phyloP scores from a whole-genome alignment of 202 grass and related monocot species.

The Zoysia matrella region DNA sequence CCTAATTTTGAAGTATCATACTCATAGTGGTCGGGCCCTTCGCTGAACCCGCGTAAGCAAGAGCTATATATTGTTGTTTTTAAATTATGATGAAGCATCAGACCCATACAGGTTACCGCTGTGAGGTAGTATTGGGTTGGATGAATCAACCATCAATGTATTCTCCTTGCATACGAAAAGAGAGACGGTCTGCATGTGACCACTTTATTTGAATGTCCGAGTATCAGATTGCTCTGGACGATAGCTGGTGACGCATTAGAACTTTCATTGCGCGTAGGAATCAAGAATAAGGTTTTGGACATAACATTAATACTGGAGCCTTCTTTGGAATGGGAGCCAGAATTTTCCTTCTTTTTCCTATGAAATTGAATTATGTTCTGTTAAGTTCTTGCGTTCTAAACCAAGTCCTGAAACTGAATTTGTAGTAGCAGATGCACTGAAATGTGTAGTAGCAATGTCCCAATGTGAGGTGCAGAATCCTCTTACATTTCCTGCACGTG shows the following conservation, averaged over 20 bases:
- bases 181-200: neutral
- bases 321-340: no score
- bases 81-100: no score
- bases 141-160: neutral
- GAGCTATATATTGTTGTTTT: no score
- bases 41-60: no score
- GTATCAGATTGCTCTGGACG: neutral
- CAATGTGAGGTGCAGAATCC: conserved; percentile 34
- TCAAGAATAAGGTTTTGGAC: neutral
- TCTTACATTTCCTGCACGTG: conserved; percentile 23
- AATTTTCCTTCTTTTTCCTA: no score
- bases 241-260: neutral
- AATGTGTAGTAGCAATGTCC: neutral
- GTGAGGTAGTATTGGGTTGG: neutral
- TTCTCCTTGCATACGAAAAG: conserved; percentile 6
- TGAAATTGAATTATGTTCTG: no score
- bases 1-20: neutral
- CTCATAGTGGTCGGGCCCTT: no score
- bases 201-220: neutral
- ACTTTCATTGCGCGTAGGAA: neutral
- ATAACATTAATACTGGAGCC: neutral
- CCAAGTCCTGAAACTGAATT: neutral
- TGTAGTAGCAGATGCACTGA: neutral
- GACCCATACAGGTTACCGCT: no score
- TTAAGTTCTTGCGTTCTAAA: no score